These are phyloP conservation scores for Cynanchum wilfordii DNA, from an alignment of 257 asterid species.

Conservation along the genomic window DNA sequence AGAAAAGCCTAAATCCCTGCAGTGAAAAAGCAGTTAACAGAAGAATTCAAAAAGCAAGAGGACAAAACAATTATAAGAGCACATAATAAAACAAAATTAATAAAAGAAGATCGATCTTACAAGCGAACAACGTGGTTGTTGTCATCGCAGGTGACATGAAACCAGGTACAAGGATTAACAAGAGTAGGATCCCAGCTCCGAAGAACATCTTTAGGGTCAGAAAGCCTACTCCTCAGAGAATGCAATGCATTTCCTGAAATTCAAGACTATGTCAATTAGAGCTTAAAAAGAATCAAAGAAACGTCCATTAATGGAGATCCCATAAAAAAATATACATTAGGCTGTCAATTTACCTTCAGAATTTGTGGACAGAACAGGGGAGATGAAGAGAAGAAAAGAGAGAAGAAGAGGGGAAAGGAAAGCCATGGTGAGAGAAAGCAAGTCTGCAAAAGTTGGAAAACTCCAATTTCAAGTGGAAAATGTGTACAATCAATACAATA, in stretches of 20 bases:
- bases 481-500: neutral
- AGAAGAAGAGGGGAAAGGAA: slow-evolving; percentile 28
- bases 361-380: slow-evolving; percentile 48
- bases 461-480: neutral
- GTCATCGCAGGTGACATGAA: slow-evolving; percentile 81
- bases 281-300: neutral
- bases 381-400: slow-evolving; percentile 29
- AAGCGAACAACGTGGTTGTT: slow-evolving; percentile 72
- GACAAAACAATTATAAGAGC: neutral
- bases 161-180: slow-evolving; percentile 95
- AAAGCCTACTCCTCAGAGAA: slow-evolving; percentile 62
- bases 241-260: slow-evolving; percentile 72
- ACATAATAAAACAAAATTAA: neutral
- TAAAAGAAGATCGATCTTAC: slow-evolving; percentile 34
- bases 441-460: neutral
- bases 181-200: slow-evolving; percentile 98
- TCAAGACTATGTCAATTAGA: neutral
- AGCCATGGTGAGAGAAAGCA: slow-evolving; percentile 40
- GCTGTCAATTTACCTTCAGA: slow-evolving; percentile 48
- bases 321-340: neutral
- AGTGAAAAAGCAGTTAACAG: neutral
- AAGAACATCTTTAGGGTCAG: slow-evolving; percentile 74
- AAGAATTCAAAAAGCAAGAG: no score
- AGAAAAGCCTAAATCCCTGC: slow-evolving; percentile 91
- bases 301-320: neutral